phyloP scores from a whole-genome alignment of 331 rosid genomes.

The Quercus tomentella region DNA sequence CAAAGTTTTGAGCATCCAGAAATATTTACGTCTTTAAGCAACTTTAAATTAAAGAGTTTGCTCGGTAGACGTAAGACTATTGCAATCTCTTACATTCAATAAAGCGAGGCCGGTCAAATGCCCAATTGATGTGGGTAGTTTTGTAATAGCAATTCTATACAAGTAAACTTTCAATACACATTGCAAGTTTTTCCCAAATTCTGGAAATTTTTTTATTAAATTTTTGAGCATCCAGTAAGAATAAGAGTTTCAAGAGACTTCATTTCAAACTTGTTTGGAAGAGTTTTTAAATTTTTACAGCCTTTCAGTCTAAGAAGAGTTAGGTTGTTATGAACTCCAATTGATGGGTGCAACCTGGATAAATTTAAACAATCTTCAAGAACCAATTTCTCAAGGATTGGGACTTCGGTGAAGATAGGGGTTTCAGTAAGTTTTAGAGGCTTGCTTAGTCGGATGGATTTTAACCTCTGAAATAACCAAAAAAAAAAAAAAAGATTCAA shows the following conservation, averaged over 20 bases:
- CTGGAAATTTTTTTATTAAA: too few relatives aligned
- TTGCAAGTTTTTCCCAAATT: too few relatives aligned
- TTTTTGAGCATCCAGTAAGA: constrained; percentile 20
- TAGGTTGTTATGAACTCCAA: constrained; percentile 4
- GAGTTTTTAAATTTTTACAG: constrained; percentile 5
- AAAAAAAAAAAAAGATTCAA: not conserved
- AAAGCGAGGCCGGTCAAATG: too few relatives aligned
- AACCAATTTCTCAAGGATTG: not conserved
- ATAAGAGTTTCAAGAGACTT: not conserved
- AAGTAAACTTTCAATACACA: too few relatives aligned
- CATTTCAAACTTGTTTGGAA: too few relatives aligned
- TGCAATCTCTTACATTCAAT: constrained; percentile 8
- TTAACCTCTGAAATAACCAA: not conserved
- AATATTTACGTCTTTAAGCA: constrained; percentile 1
- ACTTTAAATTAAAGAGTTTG: not conserved
- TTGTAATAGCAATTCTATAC: too few relatives aligned
- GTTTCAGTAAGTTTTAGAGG: constrained; percentile 5
- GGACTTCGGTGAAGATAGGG: constrained; percentile 4
- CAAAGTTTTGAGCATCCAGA: constrained; percentile 23
- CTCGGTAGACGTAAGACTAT: not conserved
- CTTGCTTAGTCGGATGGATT: constrained; percentile 5
- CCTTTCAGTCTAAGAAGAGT: not conserved
- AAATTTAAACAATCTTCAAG: constrained; percentile 20
- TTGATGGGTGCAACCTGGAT: constrained; percentile 14
- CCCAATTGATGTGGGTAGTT: too few relatives aligned